Base-by-base conservation (phyloP, 2,329 filamentous ascomycete species). In the Cordyceps farinosa region DNA sequence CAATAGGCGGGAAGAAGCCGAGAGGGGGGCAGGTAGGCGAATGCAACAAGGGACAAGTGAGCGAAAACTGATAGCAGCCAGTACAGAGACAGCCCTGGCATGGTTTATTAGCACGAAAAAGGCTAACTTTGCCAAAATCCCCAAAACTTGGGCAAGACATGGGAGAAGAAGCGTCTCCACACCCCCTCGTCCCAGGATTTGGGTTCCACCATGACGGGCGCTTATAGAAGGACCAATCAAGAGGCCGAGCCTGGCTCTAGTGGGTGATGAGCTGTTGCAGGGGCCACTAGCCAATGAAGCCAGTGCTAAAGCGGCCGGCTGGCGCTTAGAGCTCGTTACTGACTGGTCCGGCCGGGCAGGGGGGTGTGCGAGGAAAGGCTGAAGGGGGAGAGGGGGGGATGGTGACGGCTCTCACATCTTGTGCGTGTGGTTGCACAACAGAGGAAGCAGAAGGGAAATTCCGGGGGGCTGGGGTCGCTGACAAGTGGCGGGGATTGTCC, bases 311-410 rank as follows among this genome's bases (percentile, higher is more conserved):
- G 36, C 29, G 47, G 44, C 55, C 34, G 30, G 15, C 68, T 69
- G 74, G 74, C 74, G 74, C 74, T 76, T 76, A 76, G 63, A 66
- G 65, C 65, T 63, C 58, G 51, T 53, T 13, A 47, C 58, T 61
- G 58, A 61, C 22, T 61, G 58, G 58, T 29, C 58, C 29, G 10
- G 13, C 5, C 38, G 13, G 40, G 40, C 29, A 22, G 2, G 54
- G 51, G 34, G 29, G 54, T 40, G 32, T 36, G 52, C 13, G 52
- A 22, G 36, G n/a, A 38, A 17, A 42, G 22, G 15, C 15, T 30
- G 10, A 11, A 38, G 27, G 15, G 7, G 40, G 54, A 27, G 30
- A 17, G 30, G 6, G 44, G 30, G 22, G n/a, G 15, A 48, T n/a
- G 22, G 13, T 11, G 15, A 50, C 44, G 13, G 48, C 17, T n/a